Percentiles rank a stretch among this genome's conserved stretches.
phyloP scores from a whole-genome alignment of 148 eudicot species.

The Vaccinium macrocarpon region DNA sequence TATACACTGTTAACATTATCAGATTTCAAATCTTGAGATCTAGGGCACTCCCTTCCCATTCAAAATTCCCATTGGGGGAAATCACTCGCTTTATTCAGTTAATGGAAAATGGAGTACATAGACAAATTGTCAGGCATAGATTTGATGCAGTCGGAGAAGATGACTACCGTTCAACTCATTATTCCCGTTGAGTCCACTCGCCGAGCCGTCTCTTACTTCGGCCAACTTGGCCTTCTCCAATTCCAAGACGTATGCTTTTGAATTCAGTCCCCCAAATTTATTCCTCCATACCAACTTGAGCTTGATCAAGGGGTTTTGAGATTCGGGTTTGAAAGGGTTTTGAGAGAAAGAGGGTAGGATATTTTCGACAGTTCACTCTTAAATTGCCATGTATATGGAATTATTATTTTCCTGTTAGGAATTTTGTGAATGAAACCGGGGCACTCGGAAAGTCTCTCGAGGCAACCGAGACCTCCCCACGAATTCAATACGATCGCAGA shows the following conservation, averaged over 20 bases:
- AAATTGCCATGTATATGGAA: too few species aligned
- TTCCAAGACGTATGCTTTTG: constrained; percentile 71
- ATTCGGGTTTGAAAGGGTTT: too few species aligned
- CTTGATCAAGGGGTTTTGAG: too few species aligned
- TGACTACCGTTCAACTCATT: constrained; percentile 82
- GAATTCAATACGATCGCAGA: too few species aligned
- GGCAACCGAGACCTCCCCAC: too few species aligned
- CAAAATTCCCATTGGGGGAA: not conserved
- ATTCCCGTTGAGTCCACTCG: constrained; percentile 94
- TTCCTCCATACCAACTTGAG: not conserved
- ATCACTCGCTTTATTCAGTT: constrained; percentile 20
- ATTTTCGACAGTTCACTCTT: too few species aligned
- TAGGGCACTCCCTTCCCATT: not conserved
- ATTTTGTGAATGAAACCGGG: too few species aligned
- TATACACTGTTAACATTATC: not conserved
- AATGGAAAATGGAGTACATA: constrained; percentile 70
- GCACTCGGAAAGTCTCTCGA: too few species aligned
- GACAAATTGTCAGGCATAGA: constrained; percentile 75
- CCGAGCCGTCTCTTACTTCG: constrained; percentile 88
- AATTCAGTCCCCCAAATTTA: not conserved
- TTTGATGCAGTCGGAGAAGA: constrained; percentile 98
- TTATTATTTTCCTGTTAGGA: too few species aligned
- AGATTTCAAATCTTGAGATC: not conserved
- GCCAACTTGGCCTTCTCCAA: constrained; percentile 86
- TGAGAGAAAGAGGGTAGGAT: too few species aligned